These are phyloP conservation scores for Annulohypoxylon stygium DNA, from an alignment of 495 filamentous ascomycete genomes.

Conservation along the genomic window DNA sequence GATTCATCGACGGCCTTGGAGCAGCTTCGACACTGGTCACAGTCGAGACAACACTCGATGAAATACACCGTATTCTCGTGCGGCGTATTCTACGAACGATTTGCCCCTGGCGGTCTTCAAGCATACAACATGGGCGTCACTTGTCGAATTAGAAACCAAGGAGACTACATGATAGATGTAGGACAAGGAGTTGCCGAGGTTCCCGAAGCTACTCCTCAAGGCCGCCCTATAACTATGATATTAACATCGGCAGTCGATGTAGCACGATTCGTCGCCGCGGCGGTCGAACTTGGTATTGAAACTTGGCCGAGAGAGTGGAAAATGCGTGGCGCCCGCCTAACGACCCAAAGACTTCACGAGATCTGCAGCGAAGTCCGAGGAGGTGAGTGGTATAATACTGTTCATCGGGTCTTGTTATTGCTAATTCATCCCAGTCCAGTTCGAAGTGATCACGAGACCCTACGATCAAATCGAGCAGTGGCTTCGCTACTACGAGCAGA, in stretches of 20 bases:
- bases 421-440: constrained; percentile 52
- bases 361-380: constrained; percentile 58
- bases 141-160: constrained; percentile 64
- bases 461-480: constrained; percentile 60
- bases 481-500: constrained; percentile 56
- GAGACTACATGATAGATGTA: constrained; percentile 74
- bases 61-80: constrained; percentile 77
- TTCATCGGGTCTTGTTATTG: constrained; percentile 14
- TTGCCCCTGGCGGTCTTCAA: constrained; percentile 72
- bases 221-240: constrained; percentile 66
- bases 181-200: constrained; percentile 68
- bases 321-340: constrained; percentile 73
- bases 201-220: constrained; percentile 63
- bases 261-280: constrained; percentile 72
- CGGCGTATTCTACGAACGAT: constrained; percentile 82
- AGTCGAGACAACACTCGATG: constrained; percentile 61
- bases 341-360: constrained; percentile 63
- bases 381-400: constrained; percentile 49
- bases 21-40: constrained; percentile 65
- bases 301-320: constrained; percentile 76
- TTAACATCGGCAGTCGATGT: constrained; percentile 78
- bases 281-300: constrained; percentile 68
- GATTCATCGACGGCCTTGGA: constrained; percentile 64
- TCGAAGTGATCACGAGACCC: constrained; percentile 54
- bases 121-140: constrained; percentile 65